These are phyloP conservation scores for Alternaria arborescens DNA, from an alignment of 2,329 filamentous ascomycete genomes.

Conservation along the genomic window DNA sequence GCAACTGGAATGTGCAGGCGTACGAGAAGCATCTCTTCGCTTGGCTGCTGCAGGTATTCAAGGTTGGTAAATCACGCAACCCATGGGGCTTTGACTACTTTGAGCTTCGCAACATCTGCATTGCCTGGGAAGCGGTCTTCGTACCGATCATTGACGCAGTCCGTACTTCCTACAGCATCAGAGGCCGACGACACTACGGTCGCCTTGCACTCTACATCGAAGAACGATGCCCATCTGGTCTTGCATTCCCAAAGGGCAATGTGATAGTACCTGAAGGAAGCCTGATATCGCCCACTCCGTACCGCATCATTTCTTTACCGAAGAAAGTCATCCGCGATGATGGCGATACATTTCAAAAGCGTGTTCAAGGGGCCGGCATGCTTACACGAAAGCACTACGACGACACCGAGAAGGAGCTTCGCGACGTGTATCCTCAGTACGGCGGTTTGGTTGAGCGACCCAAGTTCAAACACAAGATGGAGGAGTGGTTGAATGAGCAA, in stretches of 20 bases:
- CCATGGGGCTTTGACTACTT: conserved; percentile 41
- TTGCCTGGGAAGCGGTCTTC: conserved; percentile 41
- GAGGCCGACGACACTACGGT: conserved; percentile 42
- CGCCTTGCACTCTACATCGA: conserved; percentile 45
- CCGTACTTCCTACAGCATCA: conserved; percentile 36
- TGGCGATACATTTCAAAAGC: not conserved
- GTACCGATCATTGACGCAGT: conserved; percentile 44
- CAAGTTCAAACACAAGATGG: conserved; percentile 37
- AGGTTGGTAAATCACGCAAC: conserved; percentile 42
- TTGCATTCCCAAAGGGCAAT: conserved; percentile 46
- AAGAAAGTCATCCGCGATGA: conserved; percentile 7
- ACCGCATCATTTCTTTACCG: conserved; percentile 29
- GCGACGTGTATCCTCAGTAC: conserved; percentile 41
- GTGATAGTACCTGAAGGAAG: conserved; percentile 19
- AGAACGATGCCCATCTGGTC: conserved; percentile 32
- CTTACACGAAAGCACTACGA: conserved; percentile 35
- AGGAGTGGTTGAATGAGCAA: conserved; percentile 41
- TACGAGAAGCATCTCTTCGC: conserved; percentile 45
- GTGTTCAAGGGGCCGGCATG: conserved; percentile 2
- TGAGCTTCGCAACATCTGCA: conserved; percentile 36
- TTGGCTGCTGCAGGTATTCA: conserved; percentile 45
- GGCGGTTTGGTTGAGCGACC: conserved; percentile 44
- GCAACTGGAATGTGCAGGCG: conserved; percentile 35
- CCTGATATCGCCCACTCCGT: conserved; percentile 31
- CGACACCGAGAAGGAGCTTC: conserved; percentile 40